phyloP scores from a whole-genome alignment of 2,329 filamentous ascomycete species.

The Moelleriella libera region DNA sequence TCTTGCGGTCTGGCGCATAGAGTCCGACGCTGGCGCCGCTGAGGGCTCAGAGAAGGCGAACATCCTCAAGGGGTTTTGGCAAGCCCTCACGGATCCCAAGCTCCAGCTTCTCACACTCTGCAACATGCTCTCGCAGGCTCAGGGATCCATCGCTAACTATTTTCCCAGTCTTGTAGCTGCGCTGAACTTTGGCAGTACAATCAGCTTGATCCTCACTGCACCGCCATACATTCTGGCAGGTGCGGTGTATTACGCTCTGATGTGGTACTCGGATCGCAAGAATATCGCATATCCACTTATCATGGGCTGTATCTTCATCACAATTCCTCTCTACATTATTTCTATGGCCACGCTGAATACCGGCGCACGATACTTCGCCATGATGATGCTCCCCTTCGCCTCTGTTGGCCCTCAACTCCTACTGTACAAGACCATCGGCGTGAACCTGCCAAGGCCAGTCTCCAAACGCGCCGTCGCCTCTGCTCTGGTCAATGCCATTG shows the following conservation, averaged over 20 bases:
- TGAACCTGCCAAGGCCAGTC: constrained; percentile 24
- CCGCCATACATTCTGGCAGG: constrained; percentile 29
- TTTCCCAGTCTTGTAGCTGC: constrained; percentile 17
- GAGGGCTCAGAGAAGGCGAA: constrained; percentile 13
- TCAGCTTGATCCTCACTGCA: constrained; percentile 29
- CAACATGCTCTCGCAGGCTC: constrained; percentile 23
- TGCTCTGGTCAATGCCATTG: constrained; percentile 24
- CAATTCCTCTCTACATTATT: constrained; percentile 22
- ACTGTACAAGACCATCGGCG: constrained; percentile 25
- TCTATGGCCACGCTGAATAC: constrained; percentile 19
- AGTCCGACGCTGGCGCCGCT: constrained; percentile 43
- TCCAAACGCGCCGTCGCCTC: constrained; percentile 26
- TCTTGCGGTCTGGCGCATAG: constrained; percentile 46
- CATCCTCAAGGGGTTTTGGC: constrained; percentile 10
- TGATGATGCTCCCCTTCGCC: constrained; percentile 21
- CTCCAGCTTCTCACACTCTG: constrained; percentile 21
- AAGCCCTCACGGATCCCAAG: constrained; percentile 20
- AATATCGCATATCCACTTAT: constrained; percentile 21
- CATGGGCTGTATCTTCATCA: constrained; percentile 17
- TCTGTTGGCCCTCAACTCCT: constrained; percentile 24
- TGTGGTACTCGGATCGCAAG: constrained; percentile 21
- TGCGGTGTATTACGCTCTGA: constrained; percentile 18
- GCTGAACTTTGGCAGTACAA: constrained; percentile 18
- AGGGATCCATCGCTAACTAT: constrained; percentile 17
- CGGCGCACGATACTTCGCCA: constrained; percentile 25